Evolutionary conservation across 2,329 filamentous ascomycete species (phyloP).

Genomic region (Metarhizium humberi): DNA sequence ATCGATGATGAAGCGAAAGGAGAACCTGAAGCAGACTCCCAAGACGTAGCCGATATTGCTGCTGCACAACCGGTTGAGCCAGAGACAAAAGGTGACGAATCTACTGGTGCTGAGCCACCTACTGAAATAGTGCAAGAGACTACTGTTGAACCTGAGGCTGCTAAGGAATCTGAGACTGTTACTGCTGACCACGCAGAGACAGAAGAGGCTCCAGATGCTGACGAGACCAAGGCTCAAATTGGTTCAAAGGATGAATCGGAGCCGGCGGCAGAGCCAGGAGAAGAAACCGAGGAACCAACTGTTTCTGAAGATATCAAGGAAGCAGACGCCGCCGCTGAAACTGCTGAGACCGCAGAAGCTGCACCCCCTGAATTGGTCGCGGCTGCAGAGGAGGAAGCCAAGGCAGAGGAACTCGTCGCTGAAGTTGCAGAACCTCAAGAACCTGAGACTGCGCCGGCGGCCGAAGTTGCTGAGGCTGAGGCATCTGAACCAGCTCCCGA

Average conservation of each 20-base stretch:
- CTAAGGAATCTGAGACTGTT: neutral
- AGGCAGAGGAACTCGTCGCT: slow-evolving; percentile 1
- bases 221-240: slow-evolving; percentile 1
- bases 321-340: neutral
- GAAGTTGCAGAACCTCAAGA: neutral
- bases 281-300: neutral
- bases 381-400: neutral
- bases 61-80: slow-evolving; percentile 4
- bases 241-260: neutral
- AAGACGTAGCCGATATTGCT: neutral
- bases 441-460: neutral
- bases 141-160: neutral
- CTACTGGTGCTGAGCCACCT: neutral
- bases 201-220: slow-evolving; percentile 1
- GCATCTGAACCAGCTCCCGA: neutral
- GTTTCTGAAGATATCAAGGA: neutral
- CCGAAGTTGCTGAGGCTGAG: neutral
- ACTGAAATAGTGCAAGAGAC: neutral
- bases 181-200: neutral
- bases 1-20: neutral
- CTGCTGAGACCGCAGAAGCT: neutral
- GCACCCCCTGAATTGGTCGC: neutral
- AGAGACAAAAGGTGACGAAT: slow-evolving; percentile 7
- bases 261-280: neutral
- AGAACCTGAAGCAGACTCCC: slow-evolving; percentile 1